Base-by-base conservation (phyloP, 345 rosid species). In the Brassica cretica region DNA sequence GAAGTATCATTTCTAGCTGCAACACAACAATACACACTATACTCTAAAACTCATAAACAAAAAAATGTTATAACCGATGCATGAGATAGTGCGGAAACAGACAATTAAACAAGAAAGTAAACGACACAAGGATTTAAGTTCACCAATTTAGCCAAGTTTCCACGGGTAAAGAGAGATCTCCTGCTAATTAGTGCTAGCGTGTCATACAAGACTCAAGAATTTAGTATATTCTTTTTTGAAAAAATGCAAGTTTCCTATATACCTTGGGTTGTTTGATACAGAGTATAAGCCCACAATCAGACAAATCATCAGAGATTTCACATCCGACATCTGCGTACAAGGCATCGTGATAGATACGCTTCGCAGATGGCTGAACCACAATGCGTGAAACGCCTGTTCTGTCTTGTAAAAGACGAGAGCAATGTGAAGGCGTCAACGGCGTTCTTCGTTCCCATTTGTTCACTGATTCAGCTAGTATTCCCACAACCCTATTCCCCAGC, bases 361-460 rank as follows among this genome's bases (percentile, higher is more conserved):
- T 94, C 0, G 95, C 88, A 6, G 98, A 94, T 55, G 98, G 98
- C 80, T 94, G 97, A 70, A 94, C 85, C 55, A 92, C 82, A 67
- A 94, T 88, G 19, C 97, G 88, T 12, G 74, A 89, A 74, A 94
- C 83, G 4, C 97, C 95, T n/a, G 88, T 84, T 79, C 70, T 81
- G 16, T 84, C 93, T 83, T 88, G 88, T 9, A 94, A 85, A 66
- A 94, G 92, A 9, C 93, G 86, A 21, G 97, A 97, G 27, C 98
- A 94, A 70, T 94, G 93, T 0, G 97, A 87, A 0, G 97, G 98
- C n/a, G 98, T 87, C 32, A 94, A 39, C 33, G 98, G 98, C 14
- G 79, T 92, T 83, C 98, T 85, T 79, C 98, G 87, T 82, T 94
- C 98, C 98, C 97, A 94, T 64, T 90, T 94, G 79, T 91, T 92